Base-by-base conservation (phyloP, 106 monocot species). In the Dendrobium catenatum region DNA sequence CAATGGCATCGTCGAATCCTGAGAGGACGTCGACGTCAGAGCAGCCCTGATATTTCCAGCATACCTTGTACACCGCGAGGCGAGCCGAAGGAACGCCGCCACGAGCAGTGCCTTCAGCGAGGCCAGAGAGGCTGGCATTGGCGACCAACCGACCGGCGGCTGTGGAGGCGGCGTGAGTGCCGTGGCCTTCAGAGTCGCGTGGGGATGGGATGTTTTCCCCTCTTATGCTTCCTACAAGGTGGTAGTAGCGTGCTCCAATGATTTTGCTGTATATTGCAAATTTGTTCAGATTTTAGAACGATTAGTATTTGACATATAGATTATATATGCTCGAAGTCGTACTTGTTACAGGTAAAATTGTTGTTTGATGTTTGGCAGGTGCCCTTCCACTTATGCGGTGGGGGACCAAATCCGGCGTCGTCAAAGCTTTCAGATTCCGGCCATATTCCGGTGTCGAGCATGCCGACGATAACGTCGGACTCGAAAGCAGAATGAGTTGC, bases 381-480 rank as follows among this genome's bases (percentile, higher is more conserved):
- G 4, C 86, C 86, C 70, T 83, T 83, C 83, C 86, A 87, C 51
- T 76, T 77, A 8, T 26, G 29, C 3, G 87, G 87, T 5, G 81
- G 80, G 4, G 84, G 84, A 37, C 81, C 87, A 22, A 81, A 76
- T 0, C 87, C 87, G 27, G 72, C 79, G 75, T 87, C 84, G 13
- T 9, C 74, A 15, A 87, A 87, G 73, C 83, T 83, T 6, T 78
- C 78, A 7, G 86, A 87, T 27, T 77, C 80, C 8, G 80, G 83
- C 79, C 80, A 80, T 58, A 79, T 75, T 29, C 85, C 83, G 54
- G 94, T 98, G 86, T 98, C 97, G 58, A 98, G 89, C 59, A 98
- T 81, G 81, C 89, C 97, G 10, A 98, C 61, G 47, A 98, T 78
- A 78, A 93, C 90, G 58, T 98, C 97, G 61, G 92, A 89, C 10